These are phyloP conservation scores for Achaetomium macrosporum DNA, from an alignment of 2,329 filamentous ascomycete genomes.

Conservation along the genomic window DNA sequence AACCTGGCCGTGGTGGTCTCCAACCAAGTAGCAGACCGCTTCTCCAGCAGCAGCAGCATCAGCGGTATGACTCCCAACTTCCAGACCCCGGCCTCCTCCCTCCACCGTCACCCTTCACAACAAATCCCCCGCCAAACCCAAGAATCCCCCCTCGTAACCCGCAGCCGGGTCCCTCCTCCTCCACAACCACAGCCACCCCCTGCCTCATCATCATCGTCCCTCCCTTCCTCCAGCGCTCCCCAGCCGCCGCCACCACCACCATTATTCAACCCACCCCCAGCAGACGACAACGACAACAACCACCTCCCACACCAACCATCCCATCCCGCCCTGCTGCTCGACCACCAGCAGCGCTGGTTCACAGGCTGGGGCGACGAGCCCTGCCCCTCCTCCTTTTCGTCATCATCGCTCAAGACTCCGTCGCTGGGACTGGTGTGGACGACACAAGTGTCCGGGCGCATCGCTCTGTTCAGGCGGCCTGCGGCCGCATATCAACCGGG, in stretches of 20 bases:
- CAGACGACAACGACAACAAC: not conserved
- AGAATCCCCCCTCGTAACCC: conserved; percentile 46
- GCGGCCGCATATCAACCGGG: conserved; percentile 36
- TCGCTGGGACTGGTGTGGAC: conserved; percentile 86
- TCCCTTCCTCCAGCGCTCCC: conserved; percentile 31
- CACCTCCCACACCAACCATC: conserved; percentile 34
- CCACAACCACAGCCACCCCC: conserved; percentile 35
- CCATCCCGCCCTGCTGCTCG: conserved; percentile 58
- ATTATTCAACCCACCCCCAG: not conserved
- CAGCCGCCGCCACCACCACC: conserved; percentile 6
- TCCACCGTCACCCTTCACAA: not conserved
- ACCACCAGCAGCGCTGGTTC: conserved; percentile 92
- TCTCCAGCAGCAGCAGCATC: conserved; percentile 33
- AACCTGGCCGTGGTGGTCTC: conserved; percentile 82
- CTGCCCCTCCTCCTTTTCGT: conserved; percentile 23
- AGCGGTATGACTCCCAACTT: not conserved
- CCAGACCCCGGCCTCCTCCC: conserved; percentile 14
- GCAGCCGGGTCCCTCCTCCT: conserved; percentile 37
- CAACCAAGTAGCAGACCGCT: conserved; percentile 92
- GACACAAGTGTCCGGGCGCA: conserved; percentile 76
- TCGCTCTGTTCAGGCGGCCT: conserved; percentile 72
- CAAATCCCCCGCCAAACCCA: conserved; percentile 24
- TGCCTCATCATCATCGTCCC: conserved; percentile 26
- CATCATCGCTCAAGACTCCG: conserved; percentile 63
- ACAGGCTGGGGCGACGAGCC: conserved; percentile 82